Conservation (phyloP, 208 protist species). For the Crithidia acanthocephali region DNA sequence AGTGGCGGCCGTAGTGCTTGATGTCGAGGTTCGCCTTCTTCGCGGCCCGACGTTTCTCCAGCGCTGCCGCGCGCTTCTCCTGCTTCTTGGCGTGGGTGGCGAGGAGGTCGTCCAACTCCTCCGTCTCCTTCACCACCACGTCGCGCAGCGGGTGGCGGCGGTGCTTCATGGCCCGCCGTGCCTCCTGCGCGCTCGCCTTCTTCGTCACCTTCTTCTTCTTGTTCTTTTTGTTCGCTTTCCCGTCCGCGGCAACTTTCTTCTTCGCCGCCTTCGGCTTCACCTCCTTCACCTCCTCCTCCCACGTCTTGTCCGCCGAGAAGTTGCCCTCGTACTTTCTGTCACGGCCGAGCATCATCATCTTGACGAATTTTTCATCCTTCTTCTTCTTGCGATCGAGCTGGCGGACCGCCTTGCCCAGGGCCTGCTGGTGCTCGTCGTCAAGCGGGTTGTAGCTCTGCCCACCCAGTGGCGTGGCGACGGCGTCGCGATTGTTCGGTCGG, state of each 20-base stretch:
- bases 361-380: constrained; percentile 75
- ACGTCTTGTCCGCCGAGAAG: constrained; percentile 74
- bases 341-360: constrained; percentile 67
- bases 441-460: constrained; percentile 90
- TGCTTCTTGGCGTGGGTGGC: constrained; percentile 38
- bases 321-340: constrained; percentile 53
- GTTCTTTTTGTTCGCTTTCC: constrained; percentile 24
- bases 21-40: constrained; percentile 67
- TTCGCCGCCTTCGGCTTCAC: constrained; percentile 13
- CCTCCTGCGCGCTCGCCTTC: constrained; percentile 33
- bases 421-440: constrained; percentile 78
- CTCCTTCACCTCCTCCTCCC: constrained; percentile 82
- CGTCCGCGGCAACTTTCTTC: constrained; percentile 15
- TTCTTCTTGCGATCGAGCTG: constrained; percentile 68
- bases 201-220: constrained; percentile 44
- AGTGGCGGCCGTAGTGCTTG: constrained; percentile 87
- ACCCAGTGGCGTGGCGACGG: constrained; percentile 66
- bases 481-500: constrained; percentile 81
- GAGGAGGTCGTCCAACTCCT: constrained; percentile 62
- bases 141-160: constrained; percentile 81
- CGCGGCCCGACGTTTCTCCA: constrained; percentile 48
- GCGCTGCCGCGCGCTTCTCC: constrained; percentile 43
- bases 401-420: constrained; percentile 58
- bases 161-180: constrained; percentile 53
- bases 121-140: constrained; percentile 49